phyloP scores from a whole-genome alignment of 805 yeast species.

The Cephaloascus fragrans region DNA sequence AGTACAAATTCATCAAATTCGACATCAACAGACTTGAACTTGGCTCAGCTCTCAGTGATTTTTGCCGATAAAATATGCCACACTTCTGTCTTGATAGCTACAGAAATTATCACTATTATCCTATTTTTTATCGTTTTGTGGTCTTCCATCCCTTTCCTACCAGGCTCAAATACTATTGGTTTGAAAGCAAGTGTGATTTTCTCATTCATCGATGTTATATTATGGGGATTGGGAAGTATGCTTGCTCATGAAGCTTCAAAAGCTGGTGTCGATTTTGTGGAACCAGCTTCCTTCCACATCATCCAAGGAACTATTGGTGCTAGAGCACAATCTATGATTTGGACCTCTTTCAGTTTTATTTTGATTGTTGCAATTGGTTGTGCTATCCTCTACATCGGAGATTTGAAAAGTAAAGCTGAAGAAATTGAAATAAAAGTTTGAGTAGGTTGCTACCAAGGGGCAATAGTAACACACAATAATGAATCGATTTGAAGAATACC shows the following conservation, averaged over 20 bases:
- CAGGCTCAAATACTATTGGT: constrained; percentile 20
- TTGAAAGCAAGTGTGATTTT: constrained; percentile 17
- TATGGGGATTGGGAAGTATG: constrained; percentile 63
- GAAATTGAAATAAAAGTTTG: constrained; percentile 6
- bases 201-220: constrained; percentile 24
- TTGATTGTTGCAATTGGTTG: constrained; percentile 27
- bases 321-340: constrained; percentile 48
- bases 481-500: too few relatives aligned
- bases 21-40: constrained; percentile 18
- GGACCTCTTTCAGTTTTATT: constrained; percentile 48
- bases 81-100: constrained; percentile 43
- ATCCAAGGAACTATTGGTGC: constrained; percentile 33
- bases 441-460: too few relatives aligned
- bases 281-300: constrained; percentile 40
- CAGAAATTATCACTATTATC: constrained; percentile 31
- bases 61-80: constrained; percentile 39
- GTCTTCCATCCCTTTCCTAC: constrained; percentile 38
- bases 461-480: too few relatives aligned
- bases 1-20: constrained; percentile 10
- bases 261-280: constrained; percentile 32
- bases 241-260: constrained; percentile 49
- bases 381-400: constrained; percentile 22
- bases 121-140: constrained; percentile 33
- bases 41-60: constrained; percentile 34
- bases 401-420: constrained; percentile 13